phyloP scores from a whole-genome alignment of 345 rosid species.

The Ceriops decandra region DNA sequence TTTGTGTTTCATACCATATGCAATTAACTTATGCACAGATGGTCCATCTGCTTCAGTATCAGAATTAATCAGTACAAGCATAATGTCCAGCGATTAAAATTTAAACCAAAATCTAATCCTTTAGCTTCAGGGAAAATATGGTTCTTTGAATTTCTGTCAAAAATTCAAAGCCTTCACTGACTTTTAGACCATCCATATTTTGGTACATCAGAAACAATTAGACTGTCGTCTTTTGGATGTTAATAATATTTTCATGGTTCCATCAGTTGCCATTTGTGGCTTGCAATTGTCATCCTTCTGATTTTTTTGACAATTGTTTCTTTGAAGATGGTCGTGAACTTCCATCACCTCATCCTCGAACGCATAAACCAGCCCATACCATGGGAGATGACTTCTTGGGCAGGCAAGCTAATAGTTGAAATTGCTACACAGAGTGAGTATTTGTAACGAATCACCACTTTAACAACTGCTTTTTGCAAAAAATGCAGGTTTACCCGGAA shows the following conservation, averaged over 20 bases:
- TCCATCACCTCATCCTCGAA: conserved; percentile 40
- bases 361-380: conserved; percentile 34
- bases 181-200: neutral
- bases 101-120: neutral
- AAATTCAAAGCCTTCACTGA: neutral
- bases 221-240: too few relatives aligned
- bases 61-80: neutral
- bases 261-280: neutral
- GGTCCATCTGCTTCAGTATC: neutral
- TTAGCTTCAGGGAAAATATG: too few relatives aligned
- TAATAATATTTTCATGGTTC: neutral
- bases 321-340: conserved; percentile 36
- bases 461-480: neutral
- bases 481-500: conserved; percentile 55
- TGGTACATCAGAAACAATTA: too few relatives aligned
- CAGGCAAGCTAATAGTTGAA: conserved; percentile 35
- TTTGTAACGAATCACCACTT: neutral
- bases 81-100: neutral
- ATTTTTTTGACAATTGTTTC: conserved; percentile 4
- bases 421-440: too few relatives aligned
- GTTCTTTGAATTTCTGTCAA: too few relatives aligned
- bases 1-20: neutral
- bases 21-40: neutral
- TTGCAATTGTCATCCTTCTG: neutral
- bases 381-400: conserved; percentile 48